Conservation (phyloP, 164 flowering plant genomes). For the Chimonanthus praecox region DNA sequence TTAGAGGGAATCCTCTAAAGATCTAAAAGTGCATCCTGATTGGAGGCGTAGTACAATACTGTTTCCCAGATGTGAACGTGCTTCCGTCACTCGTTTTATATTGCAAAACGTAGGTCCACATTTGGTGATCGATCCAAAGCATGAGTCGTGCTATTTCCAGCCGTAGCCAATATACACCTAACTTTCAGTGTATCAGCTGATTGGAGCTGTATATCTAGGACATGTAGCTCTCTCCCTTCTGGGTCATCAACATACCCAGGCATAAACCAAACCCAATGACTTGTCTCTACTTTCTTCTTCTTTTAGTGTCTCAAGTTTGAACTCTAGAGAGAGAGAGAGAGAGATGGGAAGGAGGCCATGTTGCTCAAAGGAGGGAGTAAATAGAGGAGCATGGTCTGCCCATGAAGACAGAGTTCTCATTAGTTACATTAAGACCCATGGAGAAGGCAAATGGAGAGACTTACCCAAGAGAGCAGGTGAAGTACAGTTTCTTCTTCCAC, state of each 20-base stretch:
- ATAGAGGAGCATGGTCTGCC: background rate
- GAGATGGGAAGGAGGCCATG: background rate
- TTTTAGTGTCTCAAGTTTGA: no score
- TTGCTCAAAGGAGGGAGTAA: background rate
- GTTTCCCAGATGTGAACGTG: no score
- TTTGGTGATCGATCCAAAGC: no score
- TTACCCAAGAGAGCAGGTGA: background rate
- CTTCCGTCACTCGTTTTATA: no score
- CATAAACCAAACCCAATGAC: background rate
- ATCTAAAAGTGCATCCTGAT: background rate
- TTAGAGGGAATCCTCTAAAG: background rate
- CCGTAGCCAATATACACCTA: background rate
- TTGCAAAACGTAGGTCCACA: no score
- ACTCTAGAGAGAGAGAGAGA: background rate
- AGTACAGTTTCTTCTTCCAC: background rate
- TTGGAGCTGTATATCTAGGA: background rate
- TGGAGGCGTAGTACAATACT: background rate
- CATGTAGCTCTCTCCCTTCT: background rate
- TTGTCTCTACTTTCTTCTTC: background rate
- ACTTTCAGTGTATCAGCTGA: background rate
- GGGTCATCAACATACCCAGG: background rate
- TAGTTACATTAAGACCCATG: background rate
- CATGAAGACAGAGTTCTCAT: background rate
- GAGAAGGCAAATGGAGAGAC: background rate
- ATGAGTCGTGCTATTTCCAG: no score